Conservation (phyloP, 2,329 filamentous ascomycete genomes). For the Stagonosporopsis chrysanthemi region DNA sequence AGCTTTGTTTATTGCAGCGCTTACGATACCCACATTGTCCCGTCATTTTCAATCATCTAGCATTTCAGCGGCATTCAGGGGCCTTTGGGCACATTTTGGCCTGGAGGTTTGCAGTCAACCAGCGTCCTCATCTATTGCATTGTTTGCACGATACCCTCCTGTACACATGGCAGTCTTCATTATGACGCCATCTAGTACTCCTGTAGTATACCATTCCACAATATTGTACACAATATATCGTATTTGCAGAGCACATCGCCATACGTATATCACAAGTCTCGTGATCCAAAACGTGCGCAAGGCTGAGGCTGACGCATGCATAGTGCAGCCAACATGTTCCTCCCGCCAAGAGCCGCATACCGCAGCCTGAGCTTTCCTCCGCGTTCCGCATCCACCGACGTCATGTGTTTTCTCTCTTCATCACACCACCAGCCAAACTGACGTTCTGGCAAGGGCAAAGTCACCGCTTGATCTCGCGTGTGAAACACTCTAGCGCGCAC, state of each 20-base stretch:
- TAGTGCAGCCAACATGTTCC: background rate
- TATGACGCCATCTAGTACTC: constrained; percentile 7
- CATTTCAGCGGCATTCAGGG: constrained; percentile 15
- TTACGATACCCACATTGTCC: constrained; percentile 31
- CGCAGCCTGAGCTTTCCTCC: constrained; percentile 15
- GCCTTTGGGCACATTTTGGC: background rate
- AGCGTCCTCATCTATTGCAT: constrained; percentile 7
- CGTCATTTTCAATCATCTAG: constrained; percentile 13
- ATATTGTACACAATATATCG: background rate
- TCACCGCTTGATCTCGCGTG: constrained; percentile 24
- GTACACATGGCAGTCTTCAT: constrained; percentile 7
- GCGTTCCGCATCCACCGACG: constrained; percentile 19
- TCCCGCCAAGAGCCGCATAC: constrained; percentile 14
- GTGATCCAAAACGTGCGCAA: constrained; percentile 6
- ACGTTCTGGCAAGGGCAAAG: constrained; percentile 15
- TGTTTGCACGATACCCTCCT: constrained; percentile 19
- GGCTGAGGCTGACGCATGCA: constrained; percentile 4
- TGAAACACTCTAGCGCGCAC: constrained; percentile 16
- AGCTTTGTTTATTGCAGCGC: constrained; percentile 15
- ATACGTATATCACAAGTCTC: background rate
- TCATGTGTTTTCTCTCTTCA: constrained; percentile 20
- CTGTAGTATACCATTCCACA: constrained; percentile 3
- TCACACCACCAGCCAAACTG: constrained; percentile 15
- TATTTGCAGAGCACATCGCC: background rate
- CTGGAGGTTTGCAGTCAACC: background rate